Percentiles rank a stretch among this genome's conserved stretches.
phyloP scores from a whole-genome alignment of 2,329 filamentous ascomycete species.

The Cadophora gregata region DNA sequence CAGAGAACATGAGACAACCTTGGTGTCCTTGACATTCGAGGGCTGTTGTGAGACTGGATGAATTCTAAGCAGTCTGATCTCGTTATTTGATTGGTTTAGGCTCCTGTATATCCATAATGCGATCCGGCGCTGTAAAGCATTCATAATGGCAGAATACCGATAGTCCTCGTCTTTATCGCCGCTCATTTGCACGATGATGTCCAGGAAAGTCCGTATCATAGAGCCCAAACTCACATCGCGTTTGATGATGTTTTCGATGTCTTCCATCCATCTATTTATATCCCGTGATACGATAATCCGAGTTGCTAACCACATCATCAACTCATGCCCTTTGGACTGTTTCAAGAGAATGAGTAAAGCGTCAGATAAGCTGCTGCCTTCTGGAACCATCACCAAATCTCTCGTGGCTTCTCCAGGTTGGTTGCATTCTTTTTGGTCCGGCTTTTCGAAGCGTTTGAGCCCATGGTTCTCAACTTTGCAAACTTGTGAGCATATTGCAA shows the following conservation, averaged over 20 bases:
- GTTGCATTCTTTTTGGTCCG: too few species aligned
- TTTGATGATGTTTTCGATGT: not conserved
- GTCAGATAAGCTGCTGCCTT: not conserved
- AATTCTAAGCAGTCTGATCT: not conserved
- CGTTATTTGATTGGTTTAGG: not conserved
- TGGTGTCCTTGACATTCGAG: not conserved
- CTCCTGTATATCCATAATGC: not conserved
- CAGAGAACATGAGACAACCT: not conserved
- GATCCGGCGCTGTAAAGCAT: not conserved
- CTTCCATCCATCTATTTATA: not conserved
- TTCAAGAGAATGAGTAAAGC: not conserved
- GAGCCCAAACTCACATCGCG: not conserved
- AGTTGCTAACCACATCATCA: not conserved
- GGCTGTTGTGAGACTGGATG: not conserved
- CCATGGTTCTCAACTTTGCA: not conserved
- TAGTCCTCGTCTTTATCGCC: not conserved
- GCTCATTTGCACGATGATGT: not conserved
- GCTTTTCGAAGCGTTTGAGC: not conserved
- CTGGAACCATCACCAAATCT: not conserved
- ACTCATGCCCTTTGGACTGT: not conserved
- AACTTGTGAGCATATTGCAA: not conserved
- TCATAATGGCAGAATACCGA: not conserved
- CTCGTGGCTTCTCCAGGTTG: not conserved
- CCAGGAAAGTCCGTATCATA: not conserved
- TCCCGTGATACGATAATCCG: not conserved